Evolutionary conservation across 805 yeast genomes (phyloP), one percentile per base, ranked within the genome.

Genomic region (Myxozyma vanderwaltii): DNA sequence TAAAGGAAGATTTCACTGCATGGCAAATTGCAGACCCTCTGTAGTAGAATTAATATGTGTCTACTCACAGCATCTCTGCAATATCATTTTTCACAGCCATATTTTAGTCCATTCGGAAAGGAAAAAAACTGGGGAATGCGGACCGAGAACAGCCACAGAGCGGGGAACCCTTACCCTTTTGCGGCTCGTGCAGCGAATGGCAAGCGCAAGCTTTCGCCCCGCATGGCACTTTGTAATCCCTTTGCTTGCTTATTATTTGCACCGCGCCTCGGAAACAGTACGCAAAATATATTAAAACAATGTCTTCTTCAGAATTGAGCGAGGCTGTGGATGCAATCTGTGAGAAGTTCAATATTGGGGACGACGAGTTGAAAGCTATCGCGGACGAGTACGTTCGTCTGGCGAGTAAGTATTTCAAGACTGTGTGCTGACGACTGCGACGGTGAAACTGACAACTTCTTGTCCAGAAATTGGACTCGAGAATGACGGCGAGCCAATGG

Each of bases 401-500:
- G 12, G 36, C 63, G 6, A 51, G 67, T 63, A 27, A 12, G 63
- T 31, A 2, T 13, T n/a, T 27, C 33, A 3, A 10, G 13, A n/a
- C n/a, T n/a, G n/a, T 12, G 15, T 13, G 24, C 15, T 19, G 19
- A 4, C 23, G 13, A n/a, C 33, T 36, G 43, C 51, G 59, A 52
- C 41, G 23, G 31, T 23, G 31, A 5, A 12, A 48, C 43, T 38
- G 43, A 38, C 21, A 7, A 21, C 65, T 17, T 24, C 53, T 3
- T 55, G 53, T 41, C 56, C 71, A 52, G 67, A 61, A 2, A 53
- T 56, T 19, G 76, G 78, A 13, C 72, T 76, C 38, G 33, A 51
- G 27, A 53, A 54, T 27, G 44, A 67, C 41, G 58, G 63, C 21
- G 68, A 67, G 46, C 74, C 75, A 4, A 61, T 76, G 69, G 72